Evolutionary conservation across 331 rosid species (phyloP), one percentile per base, ranked within the genome.

Genomic region (Quercus lobata): DNA sequence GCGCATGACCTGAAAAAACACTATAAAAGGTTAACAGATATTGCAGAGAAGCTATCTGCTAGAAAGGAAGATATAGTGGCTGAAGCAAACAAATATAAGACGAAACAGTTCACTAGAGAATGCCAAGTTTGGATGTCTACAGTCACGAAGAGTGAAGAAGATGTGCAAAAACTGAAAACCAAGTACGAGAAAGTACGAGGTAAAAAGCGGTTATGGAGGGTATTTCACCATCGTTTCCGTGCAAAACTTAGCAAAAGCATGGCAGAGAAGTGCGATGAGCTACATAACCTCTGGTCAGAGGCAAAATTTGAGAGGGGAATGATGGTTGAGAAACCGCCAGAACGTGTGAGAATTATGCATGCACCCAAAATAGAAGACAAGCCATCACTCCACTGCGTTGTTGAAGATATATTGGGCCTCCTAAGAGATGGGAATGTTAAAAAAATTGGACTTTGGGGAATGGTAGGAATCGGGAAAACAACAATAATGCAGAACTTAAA

Each of bases 381-480:
- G 10, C n/a, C 37, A 62, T 15, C 41, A 62, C 69, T 62, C 30
- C 21, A 62, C 10, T 11, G 69, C 4, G 12, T 14, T 5, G 18
- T 49, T 29, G 17, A 25, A 62, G 37, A 27, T 5, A 62, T 62
- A 12, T 14, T 62, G 37, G 1, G 18, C 7, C 4, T 62, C 29
- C 69, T 62, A 62, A 27, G 69, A 27, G 69, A 62, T 15, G 16
- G 46, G 7, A 15, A 8, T 17, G 58, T 68, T 24, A 82, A 44
- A 21, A 70, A 34, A 24, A 72, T 85, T 73, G 89, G 89, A 52
- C 78, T 85, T 41, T 16, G 15, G 27, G 84, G 86, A 53, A 54
- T 41, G 17, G 74, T 58, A 27, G 82, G 82, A 29, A 82, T 79
- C 30, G 86, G 82, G 5, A 85, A 85, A 73, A 79, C 89, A 29